Conservation (phyloP, 1,284 basidiomycete species). For the Cutaneotrichosporon mucoides region DNA sequence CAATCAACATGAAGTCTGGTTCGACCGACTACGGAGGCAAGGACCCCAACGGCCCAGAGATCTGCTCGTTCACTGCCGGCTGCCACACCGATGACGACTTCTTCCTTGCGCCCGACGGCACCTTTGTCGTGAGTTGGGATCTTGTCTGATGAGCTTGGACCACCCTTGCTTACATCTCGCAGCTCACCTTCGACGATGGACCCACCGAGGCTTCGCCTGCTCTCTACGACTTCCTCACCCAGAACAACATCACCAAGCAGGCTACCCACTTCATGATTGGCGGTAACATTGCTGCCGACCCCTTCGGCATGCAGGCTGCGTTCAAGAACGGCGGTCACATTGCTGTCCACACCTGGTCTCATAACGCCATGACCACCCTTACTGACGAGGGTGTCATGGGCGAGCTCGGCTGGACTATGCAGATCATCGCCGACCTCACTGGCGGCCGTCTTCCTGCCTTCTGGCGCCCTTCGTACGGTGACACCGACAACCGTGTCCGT, state of each 20-base stretch:
- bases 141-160: neutral
- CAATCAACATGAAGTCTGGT: constrained; percentile 13
- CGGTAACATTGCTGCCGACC: constrained; percentile 19
- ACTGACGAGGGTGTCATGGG: constrained; percentile 56
- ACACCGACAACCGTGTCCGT: constrained; percentile 55
- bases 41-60: constrained; percentile 24
- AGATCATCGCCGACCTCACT: constrained; percentile 46
- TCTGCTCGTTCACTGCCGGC: constrained; percentile 46
- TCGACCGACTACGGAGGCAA: constrained; percentile 17
- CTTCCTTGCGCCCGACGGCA: constrained; percentile 33
- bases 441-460: constrained; percentile 45
- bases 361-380: constrained; percentile 51
- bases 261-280: constrained; percentile 54
- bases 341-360: constrained; percentile 55
- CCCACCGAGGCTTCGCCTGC: constrained; percentile 52
- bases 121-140: constrained; percentile 33
- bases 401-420: constrained; percentile 54
- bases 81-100: constrained; percentile 36
- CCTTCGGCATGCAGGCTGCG: constrained; percentile 24
- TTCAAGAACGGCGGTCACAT: constrained; percentile 40
- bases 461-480: constrained; percentile 51
- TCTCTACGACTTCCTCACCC: constrained; percentile 54
- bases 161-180: neutral
- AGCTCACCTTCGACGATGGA: constrained; percentile 54
- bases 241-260: constrained; percentile 50